Base-by-base conservation (phyloP, 108 stramenopile genomes). In the Parietichytrium sp. region DNA sequence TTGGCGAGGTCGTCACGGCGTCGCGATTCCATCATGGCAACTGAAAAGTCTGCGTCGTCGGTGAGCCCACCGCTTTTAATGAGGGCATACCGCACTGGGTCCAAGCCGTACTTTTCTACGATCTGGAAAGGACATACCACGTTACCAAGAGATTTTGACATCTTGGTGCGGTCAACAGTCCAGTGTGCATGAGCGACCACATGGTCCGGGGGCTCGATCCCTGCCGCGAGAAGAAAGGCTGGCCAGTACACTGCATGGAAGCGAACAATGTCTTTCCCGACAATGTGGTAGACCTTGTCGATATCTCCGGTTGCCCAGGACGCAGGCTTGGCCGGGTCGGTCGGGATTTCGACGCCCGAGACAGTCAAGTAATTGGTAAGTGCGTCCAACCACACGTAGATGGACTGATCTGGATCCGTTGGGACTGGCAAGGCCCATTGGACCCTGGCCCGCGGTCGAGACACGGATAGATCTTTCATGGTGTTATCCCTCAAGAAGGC, bases 341-440 rank as follows among this genome's bases (percentile, higher is more conserved):
- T 29, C 4, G 78, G 45, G 0, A 47, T 42, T 4, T 36, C 15
- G 27, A 29, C 45, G 42, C 55, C 96, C 54, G 96, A 80, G 23
- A 91, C 96, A 12, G 95, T 94, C 48, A 98, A 91, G 85, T 98
- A 97, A 86, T 98, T 98, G 15, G 95, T 84, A 42, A 97, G 82
- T 3, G 98, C 98, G 86, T 98, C 98, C 27, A 98, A 92, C 98
- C 98, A 98, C 25, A 97, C 97, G 84, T 97, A 98, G 93, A 98
- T 94, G 83, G 97, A 91, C 82, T 98, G 98, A 50, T 84, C 82
- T 23, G 89, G 89, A 54, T 98, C 96, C 15, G 81, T 90, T 20
- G 96, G 96, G 6, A 97, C 96, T 3, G 92, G 90, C 47, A 97
- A 88, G 13, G 96, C 98, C 97, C 97, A 98, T 82, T 23, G 54